Base-by-base conservation (phyloP, 805 yeast species). In the Suhomyces sp. region DNA sequence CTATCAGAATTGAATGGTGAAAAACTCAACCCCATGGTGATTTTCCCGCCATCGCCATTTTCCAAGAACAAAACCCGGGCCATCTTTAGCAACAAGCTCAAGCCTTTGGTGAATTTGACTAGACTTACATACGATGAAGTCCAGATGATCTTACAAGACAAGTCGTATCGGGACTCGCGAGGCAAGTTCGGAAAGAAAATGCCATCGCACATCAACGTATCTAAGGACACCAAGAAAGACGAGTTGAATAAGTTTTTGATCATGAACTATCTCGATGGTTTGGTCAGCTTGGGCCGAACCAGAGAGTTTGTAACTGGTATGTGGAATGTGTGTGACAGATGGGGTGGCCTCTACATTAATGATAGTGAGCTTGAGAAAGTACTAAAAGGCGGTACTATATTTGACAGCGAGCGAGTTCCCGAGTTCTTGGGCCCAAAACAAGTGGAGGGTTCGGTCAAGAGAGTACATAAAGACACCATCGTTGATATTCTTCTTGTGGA, bases 401-500 rank as follows among this genome's bases (percentile, higher is more conserved):
- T 53, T 27, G 33, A 27, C n/a, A 13, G 19, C 6, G 48, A 40
- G 10, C 41, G 33, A 13, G 31, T 44, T 15, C 48, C 52, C n/a
- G n/a, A 27, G 20, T 44, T 37, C n/a, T n/a, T 43, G 19, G 21
- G 13, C 8, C 43, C 44, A 4, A 35, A 15, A 29, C 43, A 24
- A 6, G 39, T 22, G 19, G 47, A 22, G 1, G 9, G 10, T 6
- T 6, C 47, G 2, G n/a, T 12, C 10, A 29, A n/a, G 9, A 37
- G 35, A 19, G 13, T 7, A 13, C 22, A 13, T n/a, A 24, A 48
- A 19, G 46, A 25, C 17, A 12, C 13, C 20, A 49, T 53, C 13
- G 58, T 71, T 3, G 79, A 73, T 53, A 57, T 62, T 6, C 59
- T 62, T 52, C 55, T 69, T 33, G 59, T 75, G 8, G 74, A 72